Conservation (phyloP, 1,139 yeast species). For the Hemisphaericaspora xylofermentans region DNA sequence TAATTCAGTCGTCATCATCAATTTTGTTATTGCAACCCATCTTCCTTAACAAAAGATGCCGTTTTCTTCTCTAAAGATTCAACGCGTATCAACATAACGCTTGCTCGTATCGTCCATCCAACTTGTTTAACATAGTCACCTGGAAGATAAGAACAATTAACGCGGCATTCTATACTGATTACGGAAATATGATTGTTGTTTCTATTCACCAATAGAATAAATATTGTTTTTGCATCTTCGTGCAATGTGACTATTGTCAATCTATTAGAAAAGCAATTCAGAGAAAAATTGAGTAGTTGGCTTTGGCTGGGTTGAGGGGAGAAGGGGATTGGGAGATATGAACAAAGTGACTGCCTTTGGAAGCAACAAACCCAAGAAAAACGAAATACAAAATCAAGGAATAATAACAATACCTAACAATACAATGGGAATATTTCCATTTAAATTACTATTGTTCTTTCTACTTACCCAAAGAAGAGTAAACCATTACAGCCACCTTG, state of each 20-base stretch:
- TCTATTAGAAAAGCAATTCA: background rate
- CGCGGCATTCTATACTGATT: background rate
- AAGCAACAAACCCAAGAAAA: background rate
- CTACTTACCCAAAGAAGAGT: too few species aligned
- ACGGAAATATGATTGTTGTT: background rate
- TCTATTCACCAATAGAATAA: background rate
- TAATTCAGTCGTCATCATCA: too few species aligned
- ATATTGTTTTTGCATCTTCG: background rate
- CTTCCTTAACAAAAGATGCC: too few species aligned
- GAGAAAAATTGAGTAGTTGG: background rate
- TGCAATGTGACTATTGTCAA: background rate
- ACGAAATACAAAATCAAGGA: background rate
- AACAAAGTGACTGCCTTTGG: too few species aligned
- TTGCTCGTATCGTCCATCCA: background rate
- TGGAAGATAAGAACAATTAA: background rate
- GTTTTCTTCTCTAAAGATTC: too few species aligned
- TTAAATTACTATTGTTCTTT: background rate
- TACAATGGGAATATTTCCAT: background rate
- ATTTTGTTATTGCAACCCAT: too few species aligned
- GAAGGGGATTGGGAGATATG: background rate
- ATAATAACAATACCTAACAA: background rate
- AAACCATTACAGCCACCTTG: background rate
- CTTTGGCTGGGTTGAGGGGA: background rate
- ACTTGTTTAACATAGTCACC: background rate
- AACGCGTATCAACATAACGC: background rate